phyloP scores from a whole-genome alignment of 768 basidiomycete species.

The Amanita rubescens region DNA sequence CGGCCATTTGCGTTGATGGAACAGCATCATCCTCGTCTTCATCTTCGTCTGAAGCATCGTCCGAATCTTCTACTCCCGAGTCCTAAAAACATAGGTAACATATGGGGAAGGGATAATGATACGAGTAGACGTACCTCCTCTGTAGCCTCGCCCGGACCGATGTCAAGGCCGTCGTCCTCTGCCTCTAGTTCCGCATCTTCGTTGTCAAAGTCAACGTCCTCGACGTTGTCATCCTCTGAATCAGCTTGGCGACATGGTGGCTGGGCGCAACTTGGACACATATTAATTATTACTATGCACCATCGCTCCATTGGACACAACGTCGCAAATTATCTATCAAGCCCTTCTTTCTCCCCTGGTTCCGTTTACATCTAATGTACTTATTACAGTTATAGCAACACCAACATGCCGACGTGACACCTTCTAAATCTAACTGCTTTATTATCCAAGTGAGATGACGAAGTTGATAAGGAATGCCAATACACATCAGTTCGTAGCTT shows the following conservation, averaged over 20 bases:
- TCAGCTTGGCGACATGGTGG: slow-evolving; percentile 46
- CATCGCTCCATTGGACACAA: no score
- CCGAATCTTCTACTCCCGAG: slow-evolving; percentile 53
- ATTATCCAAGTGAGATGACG: no score
- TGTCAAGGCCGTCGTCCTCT: slow-evolving; percentile 32
- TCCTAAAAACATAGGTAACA: slow-evolving; percentile 30
- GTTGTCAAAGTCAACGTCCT: slow-evolving; percentile 52
- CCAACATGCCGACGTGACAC: no score
- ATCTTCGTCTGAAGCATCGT: slow-evolving; percentile 41
- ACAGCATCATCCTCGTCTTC: slow-evolving; percentile 31
- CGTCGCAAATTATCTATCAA: no score
- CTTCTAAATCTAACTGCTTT: no score
- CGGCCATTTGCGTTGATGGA: slow-evolving; percentile 14
- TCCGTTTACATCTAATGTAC: no score
- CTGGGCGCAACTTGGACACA: neutral
- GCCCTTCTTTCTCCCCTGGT: no score
- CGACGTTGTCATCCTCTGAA: slow-evolving; percentile 56
- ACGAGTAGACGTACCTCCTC: slow-evolving; percentile 50
- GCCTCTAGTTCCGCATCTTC: slow-evolving; percentile 38
- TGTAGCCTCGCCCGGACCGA: slow-evolving; percentile 49
- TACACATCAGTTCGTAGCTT: no score
- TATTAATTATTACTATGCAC: neutral
- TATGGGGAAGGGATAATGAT: slow-evolving; percentile 4
- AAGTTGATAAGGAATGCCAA: no score
- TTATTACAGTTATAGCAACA: no score